Percentiles rank a stretch among this genome's conserved stretches.
Conservation (phyloP, 306 rosid species). For the Trifolium subterraneum region DNA sequence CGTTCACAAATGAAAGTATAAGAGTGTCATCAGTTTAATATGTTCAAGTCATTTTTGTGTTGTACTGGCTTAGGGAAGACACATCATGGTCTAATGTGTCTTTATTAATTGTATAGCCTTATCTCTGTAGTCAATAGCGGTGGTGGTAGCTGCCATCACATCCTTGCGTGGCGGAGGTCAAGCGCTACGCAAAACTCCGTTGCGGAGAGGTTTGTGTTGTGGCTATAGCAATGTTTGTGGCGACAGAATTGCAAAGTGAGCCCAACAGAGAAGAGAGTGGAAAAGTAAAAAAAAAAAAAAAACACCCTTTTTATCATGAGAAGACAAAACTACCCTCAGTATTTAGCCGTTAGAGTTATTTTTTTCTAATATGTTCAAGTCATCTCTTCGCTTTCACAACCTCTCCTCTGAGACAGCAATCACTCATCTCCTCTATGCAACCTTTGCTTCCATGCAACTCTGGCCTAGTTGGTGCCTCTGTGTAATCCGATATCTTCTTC, state of each 20-base stretch:
- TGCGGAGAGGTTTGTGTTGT: background rate
- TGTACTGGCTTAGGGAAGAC: conserved; percentile 10
- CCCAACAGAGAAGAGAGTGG: background rate
- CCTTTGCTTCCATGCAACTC: background rate
- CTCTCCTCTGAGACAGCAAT: background rate
- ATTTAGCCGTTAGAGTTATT: background rate
- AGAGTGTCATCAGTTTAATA: conserved; percentile 4
- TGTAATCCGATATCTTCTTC: background rate
- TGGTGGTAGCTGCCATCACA: background rate
- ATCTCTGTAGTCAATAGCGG: background rate
- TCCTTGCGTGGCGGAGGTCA: background rate
- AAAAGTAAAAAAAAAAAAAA: background rate
- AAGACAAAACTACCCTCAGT: background rate
- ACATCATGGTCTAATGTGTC: background rate
- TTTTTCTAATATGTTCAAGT: no score
- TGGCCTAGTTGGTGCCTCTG: background rate
- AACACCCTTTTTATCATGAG: background rate
- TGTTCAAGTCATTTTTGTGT: conserved; percentile 5
- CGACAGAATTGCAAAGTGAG: background rate
- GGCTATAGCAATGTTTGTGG: no score
- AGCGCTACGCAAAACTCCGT: background rate
- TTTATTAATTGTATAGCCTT: background rate
- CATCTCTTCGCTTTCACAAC: no score
- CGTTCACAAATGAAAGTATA: background rate
- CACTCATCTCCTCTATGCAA: background rate